Evolutionary conservation across 768 basidiomycete genomes (phyloP).

Genomic region (Xerocomellus chrysenteron): DNA sequence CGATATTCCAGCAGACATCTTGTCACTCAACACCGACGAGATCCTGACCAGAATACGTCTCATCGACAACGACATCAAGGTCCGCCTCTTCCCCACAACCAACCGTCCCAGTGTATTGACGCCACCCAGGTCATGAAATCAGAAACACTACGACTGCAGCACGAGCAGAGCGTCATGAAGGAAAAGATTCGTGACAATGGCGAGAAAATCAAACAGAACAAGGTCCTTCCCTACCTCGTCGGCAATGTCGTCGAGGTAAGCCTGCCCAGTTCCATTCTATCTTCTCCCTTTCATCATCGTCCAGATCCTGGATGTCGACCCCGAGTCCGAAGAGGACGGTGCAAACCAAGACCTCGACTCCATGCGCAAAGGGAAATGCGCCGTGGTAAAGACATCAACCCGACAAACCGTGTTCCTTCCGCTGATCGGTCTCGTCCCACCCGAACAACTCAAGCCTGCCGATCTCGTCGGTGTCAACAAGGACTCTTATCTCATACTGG

Average conservation of each 20-base stretch:
- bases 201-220: slow-evolving; percentile 99
- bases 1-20: slow-evolving; percentile 89
- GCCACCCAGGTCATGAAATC: slow-evolving; percentile 86
- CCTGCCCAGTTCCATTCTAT: not conserved
- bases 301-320: slow-evolving; percentile 92
- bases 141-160: slow-evolving; percentile 86
- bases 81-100: slow-evolving; percentile 28
- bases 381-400: slow-evolving; percentile 98
- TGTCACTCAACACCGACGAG: slow-evolving; percentile 76
- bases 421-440: slow-evolving; percentile 93
- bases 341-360: slow-evolving; percentile 94
- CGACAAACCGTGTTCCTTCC: slow-evolving; percentile 99
- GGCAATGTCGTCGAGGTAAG: slow-evolving; percentile 94
- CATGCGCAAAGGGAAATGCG: slow-evolving; percentile 97
- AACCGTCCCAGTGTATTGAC: not conserved
- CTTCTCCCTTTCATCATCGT: slow-evolving; percentile 5
- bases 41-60: slow-evolving; percentile 86
- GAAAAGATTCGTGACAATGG: slow-evolving; percentile 98
- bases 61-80: slow-evolving; percentile 97
- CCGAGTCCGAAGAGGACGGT: slow-evolving; percentile 91
- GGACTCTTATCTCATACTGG: slow-evolving; percentile 95
- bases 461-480: slow-evolving; percentile 99
- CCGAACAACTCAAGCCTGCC: slow-evolving; percentile 83
- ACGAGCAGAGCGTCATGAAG: slow-evolving; percentile 95
- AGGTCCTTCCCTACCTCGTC: slow-evolving; percentile 96